A percentile compares a stretch with the other conserved stretches of the same genome.
Conservation (phyloP, 2,329 filamentous ascomycete genomes). For the Colletotrichum shisoi region DNA sequence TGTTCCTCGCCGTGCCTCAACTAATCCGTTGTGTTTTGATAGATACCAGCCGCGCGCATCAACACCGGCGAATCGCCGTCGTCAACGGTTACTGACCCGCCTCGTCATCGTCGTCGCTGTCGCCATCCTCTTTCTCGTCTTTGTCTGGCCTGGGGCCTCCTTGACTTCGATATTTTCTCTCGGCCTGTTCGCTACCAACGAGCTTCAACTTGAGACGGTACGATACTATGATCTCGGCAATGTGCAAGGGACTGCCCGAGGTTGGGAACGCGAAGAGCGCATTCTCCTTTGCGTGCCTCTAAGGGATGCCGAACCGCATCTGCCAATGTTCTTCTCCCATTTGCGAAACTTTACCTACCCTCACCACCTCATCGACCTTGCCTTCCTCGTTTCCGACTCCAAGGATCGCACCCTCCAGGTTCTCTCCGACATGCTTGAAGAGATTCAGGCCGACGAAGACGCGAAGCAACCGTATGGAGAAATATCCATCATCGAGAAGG, state of each 20-base stretch:
- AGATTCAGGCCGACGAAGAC: conserved; percentile 81
- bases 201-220: conserved; percentile 88
- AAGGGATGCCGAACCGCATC: conserved; percentile 87
- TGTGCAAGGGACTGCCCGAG: conserved; percentile 87
- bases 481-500: conserved; percentile 97
- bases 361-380: conserved; percentile 93
- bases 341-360: conserved; percentile 96
- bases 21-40: conserved; percentile 40
- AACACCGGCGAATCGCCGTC: conserved; percentile 73
- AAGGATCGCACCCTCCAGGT: conserved; percentile 87
- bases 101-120: conserved; percentile 64
- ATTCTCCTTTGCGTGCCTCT: conserved; percentile 94
- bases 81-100: conserved; percentile 75
- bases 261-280: conserved; percentile 95
- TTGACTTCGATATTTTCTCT: conserved; percentile 71
- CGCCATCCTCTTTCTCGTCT: conserved; percentile 72
- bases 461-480: conserved; percentile 87
- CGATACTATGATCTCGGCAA: conserved; percentile 96
- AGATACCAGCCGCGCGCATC: conserved; percentile 88
- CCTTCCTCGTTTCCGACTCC: conserved; percentile 96
- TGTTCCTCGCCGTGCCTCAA: conserved; percentile 27
- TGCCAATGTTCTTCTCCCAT: conserved; percentile 99
- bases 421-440: conserved; percentile 76
- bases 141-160: conserved; percentile 74
- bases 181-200: conserved; percentile 71